phyloP scores from a whole-genome alignment of 345 rosid genomes.

The Aethionema arabicum region DNA sequence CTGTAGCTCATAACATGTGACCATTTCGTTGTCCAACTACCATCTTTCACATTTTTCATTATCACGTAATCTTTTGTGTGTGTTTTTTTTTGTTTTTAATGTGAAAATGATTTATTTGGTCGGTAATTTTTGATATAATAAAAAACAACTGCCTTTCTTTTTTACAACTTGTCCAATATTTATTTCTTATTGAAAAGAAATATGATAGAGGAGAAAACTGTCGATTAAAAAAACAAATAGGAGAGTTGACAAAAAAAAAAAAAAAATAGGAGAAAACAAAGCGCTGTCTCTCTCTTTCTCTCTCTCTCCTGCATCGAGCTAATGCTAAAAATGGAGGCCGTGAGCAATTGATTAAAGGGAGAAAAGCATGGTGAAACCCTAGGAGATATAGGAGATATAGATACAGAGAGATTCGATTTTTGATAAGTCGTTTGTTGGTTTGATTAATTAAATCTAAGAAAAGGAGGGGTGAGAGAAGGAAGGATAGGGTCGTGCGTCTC shows the following conservation, averaged over 20 bases:
- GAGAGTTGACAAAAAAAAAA: no score
- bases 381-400: constrained; percentile 22
- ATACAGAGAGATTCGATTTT: constrained; percentile 5
- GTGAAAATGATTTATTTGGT: neutral
- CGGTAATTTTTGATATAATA: no score
- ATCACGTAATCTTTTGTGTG: neutral
- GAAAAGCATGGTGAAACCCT: constrained; percentile 26
- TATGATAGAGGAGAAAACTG: constrained; percentile 8
- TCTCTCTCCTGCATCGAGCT: neutral
- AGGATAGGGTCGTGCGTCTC: constrained; percentile 50
- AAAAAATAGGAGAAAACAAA: neutral
- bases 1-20: constrained; percentile 27
- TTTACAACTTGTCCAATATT: no score
- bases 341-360: constrained; percentile 9
- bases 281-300: neutral
- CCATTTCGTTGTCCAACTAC: constrained; percentile 15
- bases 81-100: no score
- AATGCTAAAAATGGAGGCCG: constrained; percentile 30
- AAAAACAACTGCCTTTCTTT: no score
- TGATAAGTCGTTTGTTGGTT: neutral
- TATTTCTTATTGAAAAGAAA: neutral
- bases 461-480: neutral
- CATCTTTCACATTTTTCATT: constrained; percentile 5
- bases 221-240: constrained; percentile 7
- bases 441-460: neutral